Conservation (phyloP, 2,329 filamentous ascomycete genomes). For the Blastomyces emzantsi region DNA sequence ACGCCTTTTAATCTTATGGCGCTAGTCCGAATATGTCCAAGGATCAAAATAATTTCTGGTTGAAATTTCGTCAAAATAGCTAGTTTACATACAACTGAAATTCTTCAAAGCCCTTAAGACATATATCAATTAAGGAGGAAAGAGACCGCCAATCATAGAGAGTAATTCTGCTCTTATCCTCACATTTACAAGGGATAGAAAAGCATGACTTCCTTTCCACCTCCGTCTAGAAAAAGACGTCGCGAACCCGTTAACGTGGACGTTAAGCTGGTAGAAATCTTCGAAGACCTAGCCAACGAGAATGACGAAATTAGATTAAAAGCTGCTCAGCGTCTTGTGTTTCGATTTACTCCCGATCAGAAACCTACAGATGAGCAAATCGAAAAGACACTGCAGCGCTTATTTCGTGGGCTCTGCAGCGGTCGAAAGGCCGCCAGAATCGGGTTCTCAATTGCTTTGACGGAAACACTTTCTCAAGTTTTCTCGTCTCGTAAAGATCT, state of each 20-base stretch:
- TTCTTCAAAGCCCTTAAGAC: background rate
- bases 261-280: conserved; percentile 40
- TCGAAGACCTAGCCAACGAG: conserved; percentile 41
- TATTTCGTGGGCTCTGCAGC: conserved; percentile 84
- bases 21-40: background rate
- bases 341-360: conserved; percentile 36
- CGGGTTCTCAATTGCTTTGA: conserved; percentile 81
- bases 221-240: conserved; percentile 27
- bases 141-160: background rate
- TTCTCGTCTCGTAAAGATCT: conserved; percentile 39
- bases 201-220: conserved; percentile 3
- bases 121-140: background rate
- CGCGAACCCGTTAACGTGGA: conserved; percentile 37
- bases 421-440: conserved; percentile 78
- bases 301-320: conserved; percentile 40
- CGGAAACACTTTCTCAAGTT: conserved; percentile 66
- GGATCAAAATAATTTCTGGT: background rate
- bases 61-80: background rate
- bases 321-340: conserved; percentile 37
- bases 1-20: background rate
- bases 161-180: background rate
- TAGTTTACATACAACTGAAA: background rate
- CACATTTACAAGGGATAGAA: background rate
- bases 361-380: conserved; percentile 34
- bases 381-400: conserved; percentile 44